Base-by-base conservation (phyloP, 2,329 filamentous ascomycete species). In the Talaromyces sp. region DNA sequence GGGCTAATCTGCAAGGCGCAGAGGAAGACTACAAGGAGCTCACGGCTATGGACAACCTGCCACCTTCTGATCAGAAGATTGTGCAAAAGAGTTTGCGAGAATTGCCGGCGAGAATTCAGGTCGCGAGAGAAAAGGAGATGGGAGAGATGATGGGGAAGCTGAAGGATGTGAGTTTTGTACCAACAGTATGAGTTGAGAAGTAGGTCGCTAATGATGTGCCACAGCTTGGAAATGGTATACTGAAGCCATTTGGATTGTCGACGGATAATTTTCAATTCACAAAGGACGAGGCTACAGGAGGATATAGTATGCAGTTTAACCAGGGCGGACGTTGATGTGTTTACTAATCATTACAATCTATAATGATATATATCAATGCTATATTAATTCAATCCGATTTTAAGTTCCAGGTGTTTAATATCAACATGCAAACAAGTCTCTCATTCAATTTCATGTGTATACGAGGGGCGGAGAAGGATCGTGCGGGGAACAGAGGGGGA, bases 131-230 rank as follows among this genome's bases (percentile, higher is more conserved):
- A 70, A 84, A 83, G 66, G 94, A 99, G 76, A 91, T 94, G 84
- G 88, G 84, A 2, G 93, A 99, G 77, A 97, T 97, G 92, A 96
- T 96, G 92, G 90, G 89, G 19, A 97, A 97, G 78, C 77, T 99
- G 68, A 97, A 96, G 72, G 87, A 88, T 67, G 85, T 86, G 65
- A 77, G 83, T 80, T 5, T 12, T 19, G 9, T 19, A 5, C 29
- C 55, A 29, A 1, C 14, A 19, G 1, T 7, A 46, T 29, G 65
- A 48, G 52, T 31, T 8, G n/a, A 12, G 8, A 54, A 55, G n/a
- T 1, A 46, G 19, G 1, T 27, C n/a, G 41, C 61, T 62, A 55
- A 62, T 38, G 27, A 41, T 41, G 19, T 24, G 43, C 8, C 66
- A 61, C 67, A 90, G 75, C 79, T 99, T 62, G 94, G 94, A 0